Conservation (phyloP, 177 flowering plant species). For the Vitis hybrid region DNA sequence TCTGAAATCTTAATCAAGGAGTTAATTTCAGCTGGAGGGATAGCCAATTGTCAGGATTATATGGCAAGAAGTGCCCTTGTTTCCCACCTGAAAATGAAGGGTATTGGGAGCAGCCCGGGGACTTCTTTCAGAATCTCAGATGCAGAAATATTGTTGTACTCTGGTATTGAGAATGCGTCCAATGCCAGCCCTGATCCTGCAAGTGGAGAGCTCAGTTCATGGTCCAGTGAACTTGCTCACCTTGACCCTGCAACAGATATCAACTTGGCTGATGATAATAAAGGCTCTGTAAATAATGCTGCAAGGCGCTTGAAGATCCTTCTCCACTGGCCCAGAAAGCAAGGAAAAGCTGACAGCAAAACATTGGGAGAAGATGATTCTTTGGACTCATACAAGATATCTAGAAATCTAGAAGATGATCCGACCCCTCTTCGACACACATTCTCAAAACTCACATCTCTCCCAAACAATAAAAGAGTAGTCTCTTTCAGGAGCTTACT, state of each 20-base stretch:
- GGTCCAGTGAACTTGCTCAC: constrained; percentile 28
- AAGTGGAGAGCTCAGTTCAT: constrained; percentile 15
- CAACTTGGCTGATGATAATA: constrained; percentile 17
- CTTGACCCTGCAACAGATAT: constrained; percentile 6
- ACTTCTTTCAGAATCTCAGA: constrained; percentile 83
- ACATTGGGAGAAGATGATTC: constrained; percentile 25
- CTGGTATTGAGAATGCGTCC: constrained; percentile 35
- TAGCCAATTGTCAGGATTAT: constrained; percentile 37
- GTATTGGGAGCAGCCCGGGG: constrained; percentile 77
- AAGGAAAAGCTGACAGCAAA: constrained; percentile 11
- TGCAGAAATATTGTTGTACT: constrained; percentile 66
- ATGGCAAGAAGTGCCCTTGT: constrained; percentile 43
- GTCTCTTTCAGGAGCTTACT: constrained; percentile 11
- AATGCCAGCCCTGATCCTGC: constrained; percentile 18
- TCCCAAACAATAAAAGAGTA: constrained; percentile 28
- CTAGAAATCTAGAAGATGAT: constrained; percentile 5
- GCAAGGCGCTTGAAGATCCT: constrained; percentile 40
- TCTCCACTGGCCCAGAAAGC: constrained; percentile 36
- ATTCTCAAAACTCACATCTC: constrained; percentile 25
- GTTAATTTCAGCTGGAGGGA: constrained; percentile 81
- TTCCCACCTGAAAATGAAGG: constrained; percentile 62
- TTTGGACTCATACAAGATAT: constrained; percentile 10
- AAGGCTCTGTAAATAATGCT: constrained; percentile 25
- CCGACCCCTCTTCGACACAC: constrained; percentile 46
- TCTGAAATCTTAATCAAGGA: constrained; percentile 73